Conservation (phyloP, 441 rosid species). For the Populus hybrid region DNA sequence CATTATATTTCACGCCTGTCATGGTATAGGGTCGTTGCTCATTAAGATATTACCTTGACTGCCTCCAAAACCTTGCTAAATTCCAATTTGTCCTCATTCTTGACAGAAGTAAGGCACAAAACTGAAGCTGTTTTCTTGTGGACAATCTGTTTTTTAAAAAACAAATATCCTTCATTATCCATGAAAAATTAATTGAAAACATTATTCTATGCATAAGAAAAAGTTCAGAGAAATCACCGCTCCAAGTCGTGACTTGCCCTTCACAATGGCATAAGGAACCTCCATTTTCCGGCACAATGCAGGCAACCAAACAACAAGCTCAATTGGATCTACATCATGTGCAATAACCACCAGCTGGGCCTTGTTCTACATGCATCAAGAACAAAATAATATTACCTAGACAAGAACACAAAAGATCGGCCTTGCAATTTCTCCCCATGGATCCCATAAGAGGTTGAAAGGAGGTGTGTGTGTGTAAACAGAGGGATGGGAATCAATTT, state of each 20-base stretch:
- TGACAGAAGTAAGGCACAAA: constrained; percentile 75
- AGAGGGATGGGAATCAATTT: no score
- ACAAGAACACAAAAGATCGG: not conserved
- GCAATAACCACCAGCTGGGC: constrained; percentile 91
- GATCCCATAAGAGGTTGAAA: not conserved
- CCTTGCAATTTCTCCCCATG: no score
- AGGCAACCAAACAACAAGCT: constrained; percentile 92
- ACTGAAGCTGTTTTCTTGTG: constrained; percentile 83
- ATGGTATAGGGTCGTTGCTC: not conserved
- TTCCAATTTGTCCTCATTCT: constrained; percentile 80
- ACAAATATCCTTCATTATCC: not conserved
- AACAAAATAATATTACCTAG: not conserved
- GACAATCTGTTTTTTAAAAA: constrained; percentile 50
- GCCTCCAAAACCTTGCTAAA: constrained; percentile 83
- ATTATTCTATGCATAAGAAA: not conserved
- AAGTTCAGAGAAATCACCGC: constrained; percentile 37
- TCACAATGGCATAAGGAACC: constrained; percentile 90
- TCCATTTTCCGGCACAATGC: constrained; percentile 94
- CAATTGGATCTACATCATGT: constrained; percentile 93
- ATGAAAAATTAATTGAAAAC: not conserved
- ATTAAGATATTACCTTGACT: constrained; percentile 46
- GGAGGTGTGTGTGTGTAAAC: not conserved
- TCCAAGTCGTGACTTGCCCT: constrained; percentile 89
- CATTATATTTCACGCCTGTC: no score
- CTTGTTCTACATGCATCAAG: constrained; percentile 54